Percentiles rank a stretch among this genome's conserved stretches.
These are phyloP conservation scores for Pseudogymnoascus sp. DNA, from an alignment of 2,329 filamentous ascomycete species.

Conservation along the genomic window DNA sequence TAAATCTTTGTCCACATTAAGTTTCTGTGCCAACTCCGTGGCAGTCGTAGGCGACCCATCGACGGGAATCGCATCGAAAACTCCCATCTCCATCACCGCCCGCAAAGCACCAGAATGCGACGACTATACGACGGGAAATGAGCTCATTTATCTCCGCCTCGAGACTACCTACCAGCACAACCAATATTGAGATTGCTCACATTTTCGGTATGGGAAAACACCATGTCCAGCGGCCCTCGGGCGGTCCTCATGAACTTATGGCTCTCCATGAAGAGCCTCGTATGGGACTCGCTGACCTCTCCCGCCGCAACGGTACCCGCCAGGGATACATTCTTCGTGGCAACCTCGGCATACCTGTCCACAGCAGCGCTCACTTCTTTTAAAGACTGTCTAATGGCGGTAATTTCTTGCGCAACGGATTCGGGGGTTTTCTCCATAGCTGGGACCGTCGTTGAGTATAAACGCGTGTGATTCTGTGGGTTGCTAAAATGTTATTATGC, in stretches of 20 bases:
- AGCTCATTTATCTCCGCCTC: not conserved
- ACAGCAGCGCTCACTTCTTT: slow-evolving; percentile 13
- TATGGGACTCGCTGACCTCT: slow-evolving; percentile 12
- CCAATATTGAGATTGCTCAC: slow-evolving; percentile 11
- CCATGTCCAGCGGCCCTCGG: slow-evolving; percentile 18
- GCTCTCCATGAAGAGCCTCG: slow-evolving; percentile 7
- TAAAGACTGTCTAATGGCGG: slow-evolving; percentile 15
- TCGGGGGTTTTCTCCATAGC: slow-evolving; percentile 10
- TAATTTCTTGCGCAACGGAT: slow-evolving; percentile 12
- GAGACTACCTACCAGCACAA: not conserved
- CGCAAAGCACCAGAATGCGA: slow-evolving; percentile 13
- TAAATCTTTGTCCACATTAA: slow-evolving; percentile 14
- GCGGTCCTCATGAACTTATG: not conserved
- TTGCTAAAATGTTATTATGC: not conserved
- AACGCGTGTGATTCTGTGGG: not conserved
- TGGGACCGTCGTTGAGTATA: not conserved
- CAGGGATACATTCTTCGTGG: slow-evolving; percentile 10
- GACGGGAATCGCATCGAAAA: slow-evolving; percentile 19
- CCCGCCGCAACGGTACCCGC: slow-evolving; percentile 9
- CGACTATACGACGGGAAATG: slow-evolving; percentile 9
- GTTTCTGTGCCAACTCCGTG: slow-evolving; percentile 14
- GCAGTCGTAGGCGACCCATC: slow-evolving; percentile 16
- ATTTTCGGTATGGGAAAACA: slow-evolving; percentile 17
- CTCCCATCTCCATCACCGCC: slow-evolving; percentile 16
- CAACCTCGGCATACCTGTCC: slow-evolving; percentile 13